These are phyloP conservation scores for Earliella scabrosa DNA, from an alignment of 1,284 basidiomycete species.

Conservation along the genomic window DNA sequence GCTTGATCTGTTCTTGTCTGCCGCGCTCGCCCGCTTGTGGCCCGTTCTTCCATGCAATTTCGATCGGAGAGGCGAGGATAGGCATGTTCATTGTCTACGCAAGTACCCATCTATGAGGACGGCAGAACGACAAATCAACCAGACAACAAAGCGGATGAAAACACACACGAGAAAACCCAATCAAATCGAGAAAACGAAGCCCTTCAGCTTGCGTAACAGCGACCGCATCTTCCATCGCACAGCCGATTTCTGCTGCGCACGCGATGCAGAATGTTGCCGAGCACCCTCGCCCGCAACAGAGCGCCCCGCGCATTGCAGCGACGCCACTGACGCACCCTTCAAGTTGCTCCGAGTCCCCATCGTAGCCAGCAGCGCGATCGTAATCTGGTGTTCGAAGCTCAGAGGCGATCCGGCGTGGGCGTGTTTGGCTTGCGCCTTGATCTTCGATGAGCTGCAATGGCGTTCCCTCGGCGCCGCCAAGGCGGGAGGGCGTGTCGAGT, in stretches of 20 bases:
- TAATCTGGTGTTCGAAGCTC: conserved; percentile 27
- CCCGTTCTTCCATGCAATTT: too few species aligned
- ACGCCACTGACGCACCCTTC: not conserved
- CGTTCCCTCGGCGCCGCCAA: not conserved
- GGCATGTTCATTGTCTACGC: too few species aligned
- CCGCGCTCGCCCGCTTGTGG: too few species aligned
- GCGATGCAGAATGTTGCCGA: not conserved
- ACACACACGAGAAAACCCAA: not conserved
- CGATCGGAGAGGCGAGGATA: too few species aligned
- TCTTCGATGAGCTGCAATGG: too few species aligned
- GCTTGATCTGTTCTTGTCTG: not conserved
- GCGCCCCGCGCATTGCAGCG: not conserved
- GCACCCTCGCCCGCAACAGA: not conserved
- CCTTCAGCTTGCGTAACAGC: conserved; percentile 6
- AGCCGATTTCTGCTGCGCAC: not conserved
- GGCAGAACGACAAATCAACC: not conserved
- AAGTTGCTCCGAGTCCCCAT: conserved; percentile 6
- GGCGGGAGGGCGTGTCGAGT: not conserved
- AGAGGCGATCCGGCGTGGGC: not conserved
- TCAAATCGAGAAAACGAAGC: not conserved
- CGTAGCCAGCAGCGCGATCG: conserved; percentile 25
- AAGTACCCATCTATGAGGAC: too few species aligned
- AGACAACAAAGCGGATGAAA: not conserved
- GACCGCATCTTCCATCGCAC: not conserved
- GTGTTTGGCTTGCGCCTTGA: too few species aligned